These are phyloP conservation scores for Ilex paraguariensis DNA, from an alignment of 305 asterid genomes.

Conservation along the genomic window DNA sequence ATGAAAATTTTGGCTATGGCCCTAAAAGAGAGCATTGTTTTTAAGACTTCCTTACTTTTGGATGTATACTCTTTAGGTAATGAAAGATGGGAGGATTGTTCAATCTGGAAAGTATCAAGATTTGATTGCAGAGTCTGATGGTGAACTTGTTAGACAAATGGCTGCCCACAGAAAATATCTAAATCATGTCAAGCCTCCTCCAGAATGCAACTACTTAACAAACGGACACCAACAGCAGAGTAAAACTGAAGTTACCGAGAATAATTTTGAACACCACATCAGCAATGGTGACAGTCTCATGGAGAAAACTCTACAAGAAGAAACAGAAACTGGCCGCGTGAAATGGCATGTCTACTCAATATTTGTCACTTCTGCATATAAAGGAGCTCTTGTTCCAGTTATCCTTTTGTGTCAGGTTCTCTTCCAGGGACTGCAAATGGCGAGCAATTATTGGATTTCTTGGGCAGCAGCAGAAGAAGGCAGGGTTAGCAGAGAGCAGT, in stretches of 20 bases:
- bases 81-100: slow-evolving; percentile 67
- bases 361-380: slow-evolving; percentile 64
- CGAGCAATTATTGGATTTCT: slow-evolving; percentile 83
- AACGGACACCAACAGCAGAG: slow-evolving; percentile 25
- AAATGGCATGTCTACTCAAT: slow-evolving; percentile 74
- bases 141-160: slow-evolving; percentile 63
- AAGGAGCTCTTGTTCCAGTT: slow-evolving; percentile 67
- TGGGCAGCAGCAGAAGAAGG: slow-evolving; percentile 65
- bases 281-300: slow-evolving; percentile 23
- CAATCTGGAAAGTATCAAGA: slow-evolving; percentile 68
- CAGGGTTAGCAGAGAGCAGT: slow-evolving; percentile 31
- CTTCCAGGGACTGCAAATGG: slow-evolving; percentile 75
- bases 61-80: slow-evolving; percentile 33
- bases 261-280: slow-evolving; percentile 35
- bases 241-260: slow-evolving; percentile 34
- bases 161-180: slow-evolving; percentile 60
- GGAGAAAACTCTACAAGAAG: slow-evolving; percentile 34
- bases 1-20: background rate
- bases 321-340: slow-evolving; percentile 60
- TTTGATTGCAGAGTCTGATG: slow-evolving; percentile 47
- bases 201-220: slow-evolving; percentile 5
- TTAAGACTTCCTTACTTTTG: background rate
- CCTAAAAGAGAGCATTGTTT: background rate
- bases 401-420: slow-evolving; percentile 61
- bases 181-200: slow-evolving; percentile 44